phyloP scores from a whole-genome alignment of 495 filamentous ascomycete species.

The Trichoderma virens region DNA sequence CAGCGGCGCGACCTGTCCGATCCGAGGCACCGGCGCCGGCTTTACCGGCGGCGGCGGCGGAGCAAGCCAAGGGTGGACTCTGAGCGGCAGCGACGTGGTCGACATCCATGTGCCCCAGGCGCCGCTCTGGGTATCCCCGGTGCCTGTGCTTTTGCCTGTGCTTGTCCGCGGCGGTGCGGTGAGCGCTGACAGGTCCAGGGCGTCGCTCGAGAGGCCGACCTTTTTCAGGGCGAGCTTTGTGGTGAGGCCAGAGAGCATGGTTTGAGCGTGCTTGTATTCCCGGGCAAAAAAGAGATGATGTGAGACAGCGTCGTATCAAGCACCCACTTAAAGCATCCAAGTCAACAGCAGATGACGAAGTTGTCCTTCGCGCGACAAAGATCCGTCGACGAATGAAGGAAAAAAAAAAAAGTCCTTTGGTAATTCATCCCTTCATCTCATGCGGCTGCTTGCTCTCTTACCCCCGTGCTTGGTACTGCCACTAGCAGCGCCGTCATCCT shows the following conservation, averaged over 20 bases:
- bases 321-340: too few relatives aligned
- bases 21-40: slow-evolving; percentile 31
- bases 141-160: background rate
- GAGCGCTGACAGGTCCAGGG: background rate
- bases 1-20: slow-evolving; percentile 40
- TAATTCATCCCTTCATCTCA: too few relatives aligned
- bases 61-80: slow-evolving; percentile 38
- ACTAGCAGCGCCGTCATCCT: background rate
- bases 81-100: slow-evolving; percentile 28
- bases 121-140: background rate
- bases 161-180: background rate
- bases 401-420: too few relatives aligned
- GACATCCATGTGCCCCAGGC: background rate
- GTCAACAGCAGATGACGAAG: too few relatives aligned
- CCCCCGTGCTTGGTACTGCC: background rate
- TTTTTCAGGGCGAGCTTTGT: slow-evolving; percentile 34
- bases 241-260: slow-evolving; percentile 42
- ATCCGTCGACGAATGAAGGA: too few relatives aligned
- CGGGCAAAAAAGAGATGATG: too few relatives aligned
- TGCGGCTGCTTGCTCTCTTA: background rate
- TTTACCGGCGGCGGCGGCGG: slow-evolving; percentile 38
- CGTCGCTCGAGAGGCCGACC: background rate
- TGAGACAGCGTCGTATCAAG: too few relatives aligned
- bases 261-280: slow-evolving; percentile 7
- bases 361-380: too few relatives aligned